Evolutionary conservation across 2,329 filamentous ascomycete species (phyloP).

Genomic region (Aspergillus calidoustus): DNA sequence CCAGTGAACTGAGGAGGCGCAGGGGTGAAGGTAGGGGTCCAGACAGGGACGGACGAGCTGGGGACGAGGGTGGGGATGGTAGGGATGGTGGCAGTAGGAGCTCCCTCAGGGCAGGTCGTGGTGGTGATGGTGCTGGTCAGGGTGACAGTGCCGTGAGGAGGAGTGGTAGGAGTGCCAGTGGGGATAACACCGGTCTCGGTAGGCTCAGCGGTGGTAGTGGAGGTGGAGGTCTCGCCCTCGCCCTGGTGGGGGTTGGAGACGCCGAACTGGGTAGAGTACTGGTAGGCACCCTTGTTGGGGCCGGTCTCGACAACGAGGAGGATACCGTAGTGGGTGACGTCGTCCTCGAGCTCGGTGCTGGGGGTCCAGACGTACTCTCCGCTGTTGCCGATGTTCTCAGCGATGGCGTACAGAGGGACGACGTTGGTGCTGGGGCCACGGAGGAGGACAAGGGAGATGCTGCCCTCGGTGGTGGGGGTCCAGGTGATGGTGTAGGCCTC

Average conservation of each 20-base stretch:
- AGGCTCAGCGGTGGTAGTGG: slow-evolving; percentile 10
- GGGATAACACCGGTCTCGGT: slow-evolving; percentile 1
- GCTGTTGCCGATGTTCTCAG: slow-evolving; percentile 59
- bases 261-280: slow-evolving; percentile 67
- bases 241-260: slow-evolving; percentile 44
- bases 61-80: slow-evolving; percentile 17
- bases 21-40: slow-evolving; percentile 21
- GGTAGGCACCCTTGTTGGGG: slow-evolving; percentile 59
- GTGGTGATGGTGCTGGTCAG: slow-evolving; percentile 21
- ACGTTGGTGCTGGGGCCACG: slow-evolving; percentile 63
- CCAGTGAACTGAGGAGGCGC: slow-evolving; percentile 33
- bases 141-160: slow-evolving; percentile 18
- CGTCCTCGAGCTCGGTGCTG: slow-evolving; percentile 51
- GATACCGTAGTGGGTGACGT: slow-evolving; percentile 62
- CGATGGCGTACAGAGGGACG: slow-evolving; percentile 55
- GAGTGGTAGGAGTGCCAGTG: slow-evolving; percentile 15
- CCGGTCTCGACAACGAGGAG: slow-evolving; percentile 62
- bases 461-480: slow-evolving; percentile 46
- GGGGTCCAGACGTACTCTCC: slow-evolving; percentile 63
- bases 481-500: slow-evolving; percentile 63
- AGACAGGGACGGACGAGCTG: slow-evolving; percentile 20
- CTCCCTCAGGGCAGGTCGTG: slow-evolving; percentile 18
- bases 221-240: slow-evolving; percentile 12
- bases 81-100: slow-evolving; percentile 18
- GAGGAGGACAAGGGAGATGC: slow-evolving; percentile 63